phyloP scores from a whole-genome alignment of 169 alveolate species.

The Eimeria maxima region DNA sequence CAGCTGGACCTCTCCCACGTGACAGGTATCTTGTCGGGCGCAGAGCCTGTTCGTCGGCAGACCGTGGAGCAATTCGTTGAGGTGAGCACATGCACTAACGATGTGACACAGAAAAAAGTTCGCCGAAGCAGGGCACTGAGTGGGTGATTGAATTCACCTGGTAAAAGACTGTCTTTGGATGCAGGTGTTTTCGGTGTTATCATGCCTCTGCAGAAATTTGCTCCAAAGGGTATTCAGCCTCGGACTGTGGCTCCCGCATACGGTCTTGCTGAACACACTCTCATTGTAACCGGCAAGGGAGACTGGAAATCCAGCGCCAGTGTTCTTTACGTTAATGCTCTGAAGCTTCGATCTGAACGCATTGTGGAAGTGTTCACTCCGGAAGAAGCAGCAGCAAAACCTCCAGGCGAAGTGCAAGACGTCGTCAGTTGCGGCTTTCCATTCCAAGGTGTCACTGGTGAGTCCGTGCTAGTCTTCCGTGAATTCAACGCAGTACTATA shows the following conservation, averaged over 20 bases:
- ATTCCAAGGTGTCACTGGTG: conserved; percentile 77
- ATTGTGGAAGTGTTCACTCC: conserved; percentile 73
- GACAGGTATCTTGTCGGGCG: conserved; percentile 87
- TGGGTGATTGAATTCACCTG: not conserved
- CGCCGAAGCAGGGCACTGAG: not conserved
- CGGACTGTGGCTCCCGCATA: conserved; percentile 85
- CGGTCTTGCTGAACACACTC: conserved; percentile 89
- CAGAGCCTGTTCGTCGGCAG: conserved; percentile 88
- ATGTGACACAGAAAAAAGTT: not conserved
- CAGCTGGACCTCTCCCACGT: conserved; percentile 86
- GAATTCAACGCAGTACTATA: not conserved
- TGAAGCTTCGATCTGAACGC: conserved; percentile 83
- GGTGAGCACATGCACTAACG: conserved; percentile 31
- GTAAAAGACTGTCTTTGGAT: not conserved
- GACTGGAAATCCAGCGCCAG: conserved; percentile 63
- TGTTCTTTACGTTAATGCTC: conserved; percentile 82
- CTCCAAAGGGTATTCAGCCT: conserved; percentile 80
- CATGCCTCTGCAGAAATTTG: conserved; percentile 82
- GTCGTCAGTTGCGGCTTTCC: conserved; percentile 84
- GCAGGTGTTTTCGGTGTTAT: not conserved
- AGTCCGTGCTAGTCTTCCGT: not conserved
- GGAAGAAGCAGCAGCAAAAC: conserved; percentile 62
- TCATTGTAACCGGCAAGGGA: conserved; percentile 87
- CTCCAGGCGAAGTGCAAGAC: conserved; percentile 72
- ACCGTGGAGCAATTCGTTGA: conserved; percentile 85